Evolutionary conservation across 352 stramenopile species (phyloP).

Genomic region (Hyaloperonospora brassicae): DNA sequence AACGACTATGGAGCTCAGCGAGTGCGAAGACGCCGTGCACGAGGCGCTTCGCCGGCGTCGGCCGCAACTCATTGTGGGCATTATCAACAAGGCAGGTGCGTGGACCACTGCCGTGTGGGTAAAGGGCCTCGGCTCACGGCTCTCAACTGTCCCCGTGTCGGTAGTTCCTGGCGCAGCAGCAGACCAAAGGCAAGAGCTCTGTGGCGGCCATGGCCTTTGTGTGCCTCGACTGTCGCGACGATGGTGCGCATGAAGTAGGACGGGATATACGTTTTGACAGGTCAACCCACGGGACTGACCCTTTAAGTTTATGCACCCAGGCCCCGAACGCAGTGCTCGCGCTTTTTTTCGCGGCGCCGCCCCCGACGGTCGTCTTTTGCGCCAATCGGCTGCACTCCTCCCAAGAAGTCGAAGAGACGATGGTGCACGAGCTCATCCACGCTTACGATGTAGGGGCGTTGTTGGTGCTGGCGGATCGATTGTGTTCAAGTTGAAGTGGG

Average conservation of each 20-base stretch:
- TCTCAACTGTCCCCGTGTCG: neutral
- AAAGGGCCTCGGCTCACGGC: neutral
- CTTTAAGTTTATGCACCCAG: conserved; percentile 20
- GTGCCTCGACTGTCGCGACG: conserved; percentile 66
- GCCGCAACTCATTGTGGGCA: conserved; percentile 52
- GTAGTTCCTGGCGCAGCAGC: conserved; percentile 45
- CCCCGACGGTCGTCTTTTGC: conserved; percentile 75
- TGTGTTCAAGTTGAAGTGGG: conserved; percentile 1
- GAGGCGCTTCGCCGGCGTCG: conserved; percentile 59
- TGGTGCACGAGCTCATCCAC: conserved; percentile 83
- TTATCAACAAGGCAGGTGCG: conserved; percentile 64
- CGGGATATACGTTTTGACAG: neutral
- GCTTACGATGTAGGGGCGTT: conserved; percentile 57
- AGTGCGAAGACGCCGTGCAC: conserved; percentile 78
- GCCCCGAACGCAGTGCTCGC: conserved; percentile 61
- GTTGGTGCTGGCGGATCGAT: conserved; percentile 1
- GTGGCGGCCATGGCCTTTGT: conserved; percentile 53
- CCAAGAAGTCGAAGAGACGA: conserved; percentile 70
- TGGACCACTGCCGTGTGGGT: conserved; percentile 4
- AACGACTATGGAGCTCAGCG: conserved; percentile 46
- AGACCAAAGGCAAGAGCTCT: conserved; percentile 19
- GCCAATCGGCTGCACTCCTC: conserved; percentile 68
- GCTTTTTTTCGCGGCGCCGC: conserved; percentile 81
- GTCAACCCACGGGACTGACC: neutral
- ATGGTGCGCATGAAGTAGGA: conserved; percentile 25